Conservation (phyloP, 352 stramenopile species). For the Pythium myriotylum region DNA sequence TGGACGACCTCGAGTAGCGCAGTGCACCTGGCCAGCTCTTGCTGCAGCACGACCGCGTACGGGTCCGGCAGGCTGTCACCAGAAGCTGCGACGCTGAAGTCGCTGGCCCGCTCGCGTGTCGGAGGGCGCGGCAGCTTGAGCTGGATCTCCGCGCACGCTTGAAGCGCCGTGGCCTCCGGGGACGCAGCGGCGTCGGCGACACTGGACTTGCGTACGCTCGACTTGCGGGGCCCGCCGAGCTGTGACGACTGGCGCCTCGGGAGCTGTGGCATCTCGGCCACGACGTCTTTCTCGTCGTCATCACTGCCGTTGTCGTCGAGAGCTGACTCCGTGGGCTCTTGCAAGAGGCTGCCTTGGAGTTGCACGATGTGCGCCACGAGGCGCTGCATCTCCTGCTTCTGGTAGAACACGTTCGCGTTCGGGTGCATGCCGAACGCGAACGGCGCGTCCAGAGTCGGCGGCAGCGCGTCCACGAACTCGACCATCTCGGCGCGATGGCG, state of each 20-base stretch:
- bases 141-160: constrained; percentile 27
- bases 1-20: constrained; percentile 45
- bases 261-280: neutral
- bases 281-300: neutral
- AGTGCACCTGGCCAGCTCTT: constrained; percentile 64
- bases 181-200: neutral
- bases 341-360: constrained; percentile 34
- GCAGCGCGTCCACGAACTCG: constrained; percentile 50
- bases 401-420: constrained; percentile 75
- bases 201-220: constrained; percentile 3
- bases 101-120: neutral
- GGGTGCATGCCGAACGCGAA: constrained; percentile 85
- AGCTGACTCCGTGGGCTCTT: neutral
- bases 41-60: constrained; percentile 63
- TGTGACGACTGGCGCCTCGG: constrained; percentile 4
- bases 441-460: constrained; percentile 46
- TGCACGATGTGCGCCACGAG: constrained; percentile 43
- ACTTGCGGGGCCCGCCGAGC: neutral
- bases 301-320: constrained; percentile 10
- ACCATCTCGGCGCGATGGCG: constrained; percentile 39
- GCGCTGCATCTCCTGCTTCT: constrained; percentile 54
- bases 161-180: constrained; percentile 13
- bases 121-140: constrained; percentile 17
- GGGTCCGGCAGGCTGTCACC: constrained; percentile 34
- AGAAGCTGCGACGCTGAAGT: neutral